These are phyloP conservation scores for Boletus sp. DNA, from an alignment of 768 basidiomycete genomes.

Conservation along the genomic window DNA sequence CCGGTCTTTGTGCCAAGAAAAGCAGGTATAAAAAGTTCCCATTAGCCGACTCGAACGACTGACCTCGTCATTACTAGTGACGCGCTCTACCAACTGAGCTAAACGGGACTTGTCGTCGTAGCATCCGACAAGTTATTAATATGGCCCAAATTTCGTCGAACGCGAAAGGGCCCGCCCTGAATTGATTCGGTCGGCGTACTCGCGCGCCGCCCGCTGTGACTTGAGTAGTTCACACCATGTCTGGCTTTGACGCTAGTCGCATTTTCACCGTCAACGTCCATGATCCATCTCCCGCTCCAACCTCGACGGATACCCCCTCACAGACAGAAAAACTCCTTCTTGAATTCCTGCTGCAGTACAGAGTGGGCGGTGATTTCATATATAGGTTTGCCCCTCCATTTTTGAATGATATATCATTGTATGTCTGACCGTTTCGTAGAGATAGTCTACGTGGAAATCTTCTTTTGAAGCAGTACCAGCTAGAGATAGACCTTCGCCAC, in stretches of 20 bases:
- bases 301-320: slow-evolving; percentile 67
- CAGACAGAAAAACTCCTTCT: slow-evolving; percentile 76
- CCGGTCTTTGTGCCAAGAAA: neutral
- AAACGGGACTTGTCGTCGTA: slow-evolving; percentile 29
- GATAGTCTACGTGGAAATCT: slow-evolving; percentile 90
- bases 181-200: slow-evolving; percentile 16
- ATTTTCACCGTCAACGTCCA: slow-evolving; percentile 82
- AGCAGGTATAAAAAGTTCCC: slow-evolving; percentile 27
- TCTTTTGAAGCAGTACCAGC: slow-evolving; percentile 79
- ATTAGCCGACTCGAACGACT: slow-evolving; percentile 43
- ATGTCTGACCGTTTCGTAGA: slow-evolving; percentile 31
- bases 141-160: neutral
- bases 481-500: slow-evolving; percentile 83
- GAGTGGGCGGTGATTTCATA: slow-evolving; percentile 86
- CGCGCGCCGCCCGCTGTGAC: neutral
- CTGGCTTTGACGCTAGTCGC: slow-evolving; percentile 81
- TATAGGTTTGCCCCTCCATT: slow-evolving; percentile 62
- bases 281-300: slow-evolving; percentile 48
- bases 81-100: slow-evolving; percentile 51
- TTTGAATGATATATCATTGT: neutral
- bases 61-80: slow-evolving; percentile 47
- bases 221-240: slow-evolving; percentile 47
- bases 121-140: fast-evolving
- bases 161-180: slow-evolving; percentile 34
- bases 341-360: slow-evolving; percentile 85